Evolutionary conservation across 768 basidiomycete species (phyloP).

Genomic region (Naganishia antarctica): DNA sequence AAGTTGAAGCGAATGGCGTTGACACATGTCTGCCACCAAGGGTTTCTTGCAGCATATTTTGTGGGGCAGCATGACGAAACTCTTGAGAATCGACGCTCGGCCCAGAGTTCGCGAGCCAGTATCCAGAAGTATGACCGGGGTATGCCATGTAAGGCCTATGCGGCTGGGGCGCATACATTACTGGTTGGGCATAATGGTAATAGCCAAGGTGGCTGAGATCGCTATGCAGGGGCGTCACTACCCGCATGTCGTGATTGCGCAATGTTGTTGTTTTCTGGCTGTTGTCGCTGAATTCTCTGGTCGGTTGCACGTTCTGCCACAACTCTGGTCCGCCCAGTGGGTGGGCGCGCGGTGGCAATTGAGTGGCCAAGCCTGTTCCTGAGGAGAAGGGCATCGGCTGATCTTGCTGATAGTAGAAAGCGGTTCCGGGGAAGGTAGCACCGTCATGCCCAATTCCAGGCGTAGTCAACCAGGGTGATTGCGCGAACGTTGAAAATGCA

Average conservation of each 20-base stretch:
- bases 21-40: constrained; percentile 1
- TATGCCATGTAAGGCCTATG: constrained; percentile 1
- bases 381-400: not conserved
- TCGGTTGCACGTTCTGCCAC: constrained; percentile 1
- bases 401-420: constrained; percentile 1
- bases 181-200: not conserved
- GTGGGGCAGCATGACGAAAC: not conserved
- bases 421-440: not conserved
- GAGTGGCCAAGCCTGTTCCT: constrained; percentile 16
- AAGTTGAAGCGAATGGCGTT: not conserved
- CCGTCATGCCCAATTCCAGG: not conserved
- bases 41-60: not conserved
- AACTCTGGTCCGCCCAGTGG: not conserved
- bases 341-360: not conserved
- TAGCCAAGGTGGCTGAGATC: not conserved
- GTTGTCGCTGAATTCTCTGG: not conserved
- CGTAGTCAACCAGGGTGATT: constrained; percentile 19
- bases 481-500: constrained; percentile 11
- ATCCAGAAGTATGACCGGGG: constrained; percentile 2
- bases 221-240: not conserved
- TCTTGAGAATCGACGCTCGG: not conserved
- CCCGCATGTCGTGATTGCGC: not conserved
- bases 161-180: not conserved
- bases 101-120: constrained; percentile 5
- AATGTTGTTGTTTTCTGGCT: not conserved